Conservation (phyloP, 139 green algal genomes). For the Picochlorum costavermella region DNA sequence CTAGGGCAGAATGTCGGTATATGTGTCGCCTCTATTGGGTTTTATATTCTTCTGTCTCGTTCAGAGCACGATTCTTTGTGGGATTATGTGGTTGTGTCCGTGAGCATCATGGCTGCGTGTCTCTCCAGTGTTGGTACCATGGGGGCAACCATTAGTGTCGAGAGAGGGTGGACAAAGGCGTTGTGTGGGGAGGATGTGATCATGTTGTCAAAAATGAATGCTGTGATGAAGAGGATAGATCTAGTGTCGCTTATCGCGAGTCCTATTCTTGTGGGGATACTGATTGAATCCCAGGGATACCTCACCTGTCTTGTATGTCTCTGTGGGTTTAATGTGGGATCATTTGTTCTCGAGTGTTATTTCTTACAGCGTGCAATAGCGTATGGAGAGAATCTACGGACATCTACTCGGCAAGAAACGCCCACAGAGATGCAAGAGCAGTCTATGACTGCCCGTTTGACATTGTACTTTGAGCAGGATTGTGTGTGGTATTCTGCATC, state of each 20-base stretch:
- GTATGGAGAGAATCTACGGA: slow-evolving; percentile 9
- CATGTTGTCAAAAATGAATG: slow-evolving; percentile 40
- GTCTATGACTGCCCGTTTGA: neutral
- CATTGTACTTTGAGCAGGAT: slow-evolving; percentile 47
- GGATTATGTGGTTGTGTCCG: slow-evolving; percentile 34
- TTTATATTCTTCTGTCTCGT: neutral
- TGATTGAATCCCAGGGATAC: slow-evolving; percentile 48
- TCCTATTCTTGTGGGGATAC: slow-evolving; percentile 48
- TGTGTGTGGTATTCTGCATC: slow-evolving; percentile 48
- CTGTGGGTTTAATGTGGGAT: neutral
- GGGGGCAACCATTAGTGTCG: slow-evolving; percentile 50
- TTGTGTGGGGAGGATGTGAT: slow-evolving; percentile 33
- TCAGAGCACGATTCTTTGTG: neutral
- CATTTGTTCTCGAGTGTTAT: neutral
- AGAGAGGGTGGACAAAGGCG: slow-evolving; percentile 45
- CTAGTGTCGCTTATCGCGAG: slow-evolving; percentile 57
- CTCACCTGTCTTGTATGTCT: neutral
- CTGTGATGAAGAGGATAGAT: slow-evolving; percentile 72
- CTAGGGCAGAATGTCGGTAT: slow-evolving; percentile 44
- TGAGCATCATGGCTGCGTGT: slow-evolving; percentile 32
- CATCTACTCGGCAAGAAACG: neutral
- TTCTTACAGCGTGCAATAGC: slow-evolving; percentile 9
- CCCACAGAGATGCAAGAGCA: neutral
- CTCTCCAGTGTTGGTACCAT: slow-evolving; percentile 43
- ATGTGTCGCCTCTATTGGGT: neutral